Base-by-base conservation (phyloP, 163 green algal species). In the Scenedesmus sp. region DNA sequence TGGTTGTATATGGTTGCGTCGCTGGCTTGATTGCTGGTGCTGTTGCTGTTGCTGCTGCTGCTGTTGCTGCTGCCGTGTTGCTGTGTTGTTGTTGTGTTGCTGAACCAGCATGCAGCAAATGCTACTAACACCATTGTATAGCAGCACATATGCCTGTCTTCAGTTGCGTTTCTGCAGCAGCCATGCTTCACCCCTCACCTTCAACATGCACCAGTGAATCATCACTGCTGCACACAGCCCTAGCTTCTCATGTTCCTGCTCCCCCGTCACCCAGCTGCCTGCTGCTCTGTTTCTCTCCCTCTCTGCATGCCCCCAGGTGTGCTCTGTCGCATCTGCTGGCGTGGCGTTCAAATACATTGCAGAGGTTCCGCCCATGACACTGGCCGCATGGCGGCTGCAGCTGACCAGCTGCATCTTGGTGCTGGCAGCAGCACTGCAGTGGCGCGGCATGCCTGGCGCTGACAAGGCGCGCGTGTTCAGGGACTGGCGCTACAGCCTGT, bases 371-470 rank as follows among this genome's bases (percentile, higher is more conserved):
- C 91, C 97, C 2, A 59, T 98, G 5, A 96, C 94, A 0, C 89
- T 98, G 74, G 96, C 97, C 6, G 91, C 94, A 1, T 98, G 97
- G 97, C 94, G 97, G 16, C 93, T 98, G 70, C 94, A 97, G 89
- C 88, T 96, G 13, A 97, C 96, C 0, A 90, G 92, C 1, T 18
- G 96, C 23, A 55, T 98, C 12, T 88, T 97, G 34, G 56, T 95
- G 1, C 81, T 94, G 2, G 93, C 90, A 5, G 94, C 88, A 1
- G 89, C 92, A 7, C 79, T 88, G 66, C 93, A 96, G 82, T 96
- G 94, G 85, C 60, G 70, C 12, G 89, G 89, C 23, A 83, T 93
- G 87, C 34, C 92, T 59, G 62, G 59, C 12, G 73, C 79, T 5
- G 57, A 86, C 12, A 67, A 70, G 59, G 60, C 66, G 15, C 70